Evolutionary conservation across 2,329 filamentous ascomycete genomes (phyloP), one percentile per base, ranked within the genome.

Genomic region (Elsinoe batatas): DNA sequence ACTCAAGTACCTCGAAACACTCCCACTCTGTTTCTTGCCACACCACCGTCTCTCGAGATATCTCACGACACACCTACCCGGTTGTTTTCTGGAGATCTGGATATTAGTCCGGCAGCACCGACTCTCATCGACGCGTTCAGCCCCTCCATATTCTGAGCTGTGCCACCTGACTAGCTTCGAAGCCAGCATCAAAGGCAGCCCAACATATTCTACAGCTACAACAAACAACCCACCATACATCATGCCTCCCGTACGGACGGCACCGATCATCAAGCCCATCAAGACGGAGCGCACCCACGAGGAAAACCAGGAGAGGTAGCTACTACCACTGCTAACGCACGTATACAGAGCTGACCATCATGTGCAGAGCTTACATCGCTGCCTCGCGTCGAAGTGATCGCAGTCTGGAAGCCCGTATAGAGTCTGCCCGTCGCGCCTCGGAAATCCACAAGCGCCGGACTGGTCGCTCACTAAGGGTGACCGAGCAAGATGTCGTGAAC

Each of bases 371-470:
- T 18, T 96, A 94, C 68, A 93, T 96, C 62, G 91, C 91, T 11
- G 91, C 91, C 3, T 96, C 91, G 5, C 78, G 91, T 61, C 79
- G 91, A 61, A 87, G 87, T 63, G 91, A 96, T 65, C 83, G 91
- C 54, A 91, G 86, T 65, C 74, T 95, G 13, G 90, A 96, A 69
- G 90, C 90, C 12, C 83, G 91, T 22, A 80, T 95, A 15, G 87
- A 95, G 67, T 96, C 91, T 2, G 91, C 91, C 12, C 80, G 83
- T 53, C 82, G 88, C 70, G 91, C 91, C 5, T 95, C 91, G n/a
- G 84, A 89, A 64, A 88, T 95, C 36, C 91, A 95, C 76, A 89
- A 90, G 73, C 81, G 84, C 68, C 83, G 90, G 15, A 95, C 91
- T 0, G 91, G 91, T 37, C 87, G 89, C 62, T 82, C 80, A 1